A percentile compares a stretch with the other conserved stretches of the same genome.
Evolutionary conservation across 1,284 basidiomycete species (phyloP).

Genomic region (Ceratobasidium sp.): DNA sequence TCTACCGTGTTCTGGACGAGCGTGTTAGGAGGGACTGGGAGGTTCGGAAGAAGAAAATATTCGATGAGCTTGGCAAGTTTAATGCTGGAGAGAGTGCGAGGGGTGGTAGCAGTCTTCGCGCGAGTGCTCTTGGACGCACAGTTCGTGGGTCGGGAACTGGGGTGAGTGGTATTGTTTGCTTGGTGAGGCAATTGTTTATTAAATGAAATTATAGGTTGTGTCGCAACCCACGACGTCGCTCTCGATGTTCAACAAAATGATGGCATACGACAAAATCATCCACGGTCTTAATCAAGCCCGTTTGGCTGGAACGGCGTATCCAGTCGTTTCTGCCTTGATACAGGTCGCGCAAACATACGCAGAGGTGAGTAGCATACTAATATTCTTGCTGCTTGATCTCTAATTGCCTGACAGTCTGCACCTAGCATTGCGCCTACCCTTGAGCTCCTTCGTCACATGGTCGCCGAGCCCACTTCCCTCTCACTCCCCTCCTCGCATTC

Average conservation of each 20-base stretch:
- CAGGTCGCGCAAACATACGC: constrained; percentile 68
- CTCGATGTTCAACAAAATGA: constrained; percentile 93
- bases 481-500: constrained; percentile 75
- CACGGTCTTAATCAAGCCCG: constrained; percentile 78
- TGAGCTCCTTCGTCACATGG: constrained; percentile 76
- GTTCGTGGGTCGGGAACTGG: constrained; percentile 42
- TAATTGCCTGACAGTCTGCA: constrained; percentile 31
- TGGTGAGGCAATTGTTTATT: constrained; percentile 16
- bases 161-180: constrained; percentile 16
- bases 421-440: constrained; percentile 66
- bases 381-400: background rate
- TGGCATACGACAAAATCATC: constrained; percentile 89
- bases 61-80: constrained; percentile 85
- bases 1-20: constrained; percentile 82
- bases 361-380: constrained; percentile 61
- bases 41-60: constrained; percentile 85
- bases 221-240: constrained; percentile 62
- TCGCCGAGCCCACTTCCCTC: constrained; percentile 67
- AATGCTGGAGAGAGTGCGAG: constrained; percentile 43
- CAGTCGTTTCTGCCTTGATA: constrained; percentile 74
- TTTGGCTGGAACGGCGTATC: constrained; percentile 75
- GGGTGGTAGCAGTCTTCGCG: constrained; percentile 44
- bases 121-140: constrained; percentile 43
- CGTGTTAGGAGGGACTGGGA: constrained; percentile 88
- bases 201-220: constrained; percentile 42